Evolutionary conservation across 805 yeast species (phyloP).

Genomic region (Nakazawaea sp.): DNA sequence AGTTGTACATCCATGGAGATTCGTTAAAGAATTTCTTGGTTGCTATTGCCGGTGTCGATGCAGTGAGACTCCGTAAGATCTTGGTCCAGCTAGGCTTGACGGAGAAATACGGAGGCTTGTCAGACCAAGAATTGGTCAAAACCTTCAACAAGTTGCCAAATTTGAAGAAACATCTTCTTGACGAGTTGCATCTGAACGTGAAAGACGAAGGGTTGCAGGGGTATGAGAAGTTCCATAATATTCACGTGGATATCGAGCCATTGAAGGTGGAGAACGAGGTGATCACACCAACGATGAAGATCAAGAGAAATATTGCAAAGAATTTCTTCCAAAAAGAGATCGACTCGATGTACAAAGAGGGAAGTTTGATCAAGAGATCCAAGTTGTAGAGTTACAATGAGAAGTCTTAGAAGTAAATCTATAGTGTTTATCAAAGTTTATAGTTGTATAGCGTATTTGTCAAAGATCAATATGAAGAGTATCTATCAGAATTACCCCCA

Average conservation of each 20-base stretch:
- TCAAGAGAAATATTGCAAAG: constrained; percentile 24
- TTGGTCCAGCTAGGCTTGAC: neutral
- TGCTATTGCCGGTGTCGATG: constrained; percentile 57
- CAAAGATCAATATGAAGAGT: too few species aligned
- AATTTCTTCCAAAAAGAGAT: constrained; percentile 8
- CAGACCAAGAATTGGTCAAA: neutral
- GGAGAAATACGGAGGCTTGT: neutral
- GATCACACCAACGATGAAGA: constrained; percentile 59
- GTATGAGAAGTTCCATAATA: constrained; percentile 56
- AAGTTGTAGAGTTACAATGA: constrained; percentile 9
- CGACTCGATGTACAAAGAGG: constrained; percentile 12
- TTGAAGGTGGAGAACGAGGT: constrained; percentile 53
- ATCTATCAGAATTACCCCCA: too few species aligned
- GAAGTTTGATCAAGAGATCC: constrained; percentile 10
- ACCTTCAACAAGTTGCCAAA: constrained; percentile 4
- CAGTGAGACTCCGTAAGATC: constrained; percentile 16
- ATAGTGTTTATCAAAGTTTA: too few species aligned
- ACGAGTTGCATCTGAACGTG: constrained; percentile 29
- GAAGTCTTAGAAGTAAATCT: too few species aligned
- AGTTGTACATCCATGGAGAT: constrained; percentile 60
- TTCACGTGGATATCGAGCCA: constrained; percentile 49
- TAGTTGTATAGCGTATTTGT: too few species aligned
- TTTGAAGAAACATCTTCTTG: constrained; percentile 26
- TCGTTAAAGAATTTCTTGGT: constrained; percentile 49
- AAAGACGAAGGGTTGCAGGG: constrained; percentile 40